Evolutionary conservation across 106 monocot species (phyloP).

Genomic region (Hemerocallis citrina): DNA sequence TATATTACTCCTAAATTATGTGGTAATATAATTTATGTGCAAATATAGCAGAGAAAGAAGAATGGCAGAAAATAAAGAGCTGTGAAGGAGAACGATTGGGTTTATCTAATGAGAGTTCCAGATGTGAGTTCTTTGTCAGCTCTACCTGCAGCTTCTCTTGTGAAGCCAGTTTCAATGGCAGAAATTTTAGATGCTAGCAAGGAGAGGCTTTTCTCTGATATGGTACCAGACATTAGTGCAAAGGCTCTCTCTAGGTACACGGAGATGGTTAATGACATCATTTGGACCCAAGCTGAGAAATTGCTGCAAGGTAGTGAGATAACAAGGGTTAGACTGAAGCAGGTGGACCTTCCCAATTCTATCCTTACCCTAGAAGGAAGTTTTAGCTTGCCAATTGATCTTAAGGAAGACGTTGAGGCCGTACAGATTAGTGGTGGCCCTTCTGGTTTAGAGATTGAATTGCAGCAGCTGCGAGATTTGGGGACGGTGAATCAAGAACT

Average conservation of each 20-base stretch:
- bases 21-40: too few species aligned
- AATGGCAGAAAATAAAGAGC: conserved; percentile 63
- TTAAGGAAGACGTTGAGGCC: conserved; percentile 61
- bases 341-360: conserved; percentile 72
- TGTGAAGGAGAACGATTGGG: conserved; percentile 69
- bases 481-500: conserved; percentile 65
- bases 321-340: conserved; percentile 55
- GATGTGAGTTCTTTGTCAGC: conserved; percentile 30
- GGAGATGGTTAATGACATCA: conserved; percentile 69
- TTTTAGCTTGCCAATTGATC: conserved; percentile 51
- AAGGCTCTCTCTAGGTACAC: conserved; percentile 65
- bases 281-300: conserved; percentile 56
- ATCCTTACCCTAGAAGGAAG: conserved; percentile 54
- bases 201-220: conserved; percentile 46
- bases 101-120: conserved; percentile 71
- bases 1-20: too few species aligned
- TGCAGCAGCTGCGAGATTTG: conserved; percentile 66
- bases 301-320: conserved; percentile 68
- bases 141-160: conserved; percentile 68
- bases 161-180: conserved; percentile 38
- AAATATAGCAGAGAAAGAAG: conserved; percentile 35
- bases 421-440: conserved; percentile 70
- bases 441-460: conserved; percentile 43
- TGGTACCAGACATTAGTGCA: conserved; percentile 56
- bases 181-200: conserved; percentile 64